A percentile compares a stretch with the other conserved stretches of the same genome.
phyloP scores from a whole-genome alignment of 805 yeast genomes.

The Tetrapisispora phaffii region DNA sequence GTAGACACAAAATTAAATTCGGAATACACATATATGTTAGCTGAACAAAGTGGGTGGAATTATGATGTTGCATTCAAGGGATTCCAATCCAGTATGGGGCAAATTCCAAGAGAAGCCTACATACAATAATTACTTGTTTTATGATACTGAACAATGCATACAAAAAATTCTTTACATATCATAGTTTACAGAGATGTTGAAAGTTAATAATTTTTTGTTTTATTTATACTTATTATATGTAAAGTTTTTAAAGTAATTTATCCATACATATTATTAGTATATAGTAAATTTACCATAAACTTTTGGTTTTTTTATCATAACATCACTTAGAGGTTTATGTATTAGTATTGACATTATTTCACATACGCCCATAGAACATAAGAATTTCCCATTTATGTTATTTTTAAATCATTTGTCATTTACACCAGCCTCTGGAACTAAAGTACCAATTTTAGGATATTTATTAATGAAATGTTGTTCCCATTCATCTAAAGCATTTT shows the following conservation, averaged over 20 bases:
- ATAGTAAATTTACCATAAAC: too few relatives aligned
- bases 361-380: too few relatives aligned
- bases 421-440: conserved; percentile 37
- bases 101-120: conserved; percentile 52
- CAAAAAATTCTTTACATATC: not conserved
- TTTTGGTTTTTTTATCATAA: too few relatives aligned
- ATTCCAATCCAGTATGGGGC: conserved; percentile 57
- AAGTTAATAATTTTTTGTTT: not conserved
- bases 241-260: not conserved
- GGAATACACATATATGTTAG: conserved; percentile 73
- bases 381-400: not conserved
- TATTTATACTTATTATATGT: not conserved
- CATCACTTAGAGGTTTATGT: too few relatives aligned
- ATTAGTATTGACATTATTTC: too few relatives aligned
- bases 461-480: conserved; percentile 70
- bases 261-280: not conserved
- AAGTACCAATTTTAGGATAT: conserved; percentile 70
- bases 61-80: conserved; percentile 57
- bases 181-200: too few relatives aligned
- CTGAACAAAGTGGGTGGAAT: conserved; percentile 84
- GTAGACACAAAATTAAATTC: conserved; percentile 64
- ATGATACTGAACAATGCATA: not conserved
- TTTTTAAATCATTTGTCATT: conserved; percentile 6
- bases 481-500: conserved; percentile 73
- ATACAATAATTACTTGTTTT: conserved; percentile 10